phyloP scores from a whole-genome alignment of 2,329 filamentous ascomycete species.

The Bipolaris oryzae region DNA sequence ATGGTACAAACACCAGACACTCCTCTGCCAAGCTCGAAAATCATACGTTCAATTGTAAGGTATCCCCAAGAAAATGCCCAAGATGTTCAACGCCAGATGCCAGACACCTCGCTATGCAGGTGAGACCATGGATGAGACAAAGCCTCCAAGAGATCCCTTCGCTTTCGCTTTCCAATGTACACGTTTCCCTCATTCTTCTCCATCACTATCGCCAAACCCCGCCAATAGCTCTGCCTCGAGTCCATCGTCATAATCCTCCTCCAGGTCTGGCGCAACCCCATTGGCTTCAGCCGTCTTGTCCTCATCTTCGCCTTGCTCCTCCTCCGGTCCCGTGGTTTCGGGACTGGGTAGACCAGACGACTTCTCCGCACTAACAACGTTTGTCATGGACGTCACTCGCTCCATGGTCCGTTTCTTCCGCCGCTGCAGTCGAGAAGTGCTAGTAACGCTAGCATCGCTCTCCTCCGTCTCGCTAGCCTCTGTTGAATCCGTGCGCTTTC shows the following conservation, averaged over 20 bases:
- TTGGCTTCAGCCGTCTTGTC: slow-evolving; percentile 47
- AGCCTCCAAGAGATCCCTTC: not conserved
- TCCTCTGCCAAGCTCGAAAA: not conserved
- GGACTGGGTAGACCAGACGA: slow-evolving; percentile 50
- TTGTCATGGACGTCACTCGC: slow-evolving; percentile 55
- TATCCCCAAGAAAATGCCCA: slow-evolving; percentile 14
- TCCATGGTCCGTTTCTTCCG: slow-evolving; percentile 56
- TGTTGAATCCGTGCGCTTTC: slow-evolving; percentile 44
- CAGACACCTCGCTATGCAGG: slow-evolving; percentile 49
- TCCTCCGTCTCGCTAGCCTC: slow-evolving; percentile 49
- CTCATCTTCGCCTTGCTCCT: slow-evolving; percentile 52
- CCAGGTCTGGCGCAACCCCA: slow-evolving; percentile 49
- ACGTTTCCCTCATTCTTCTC: slow-evolving; percentile 22
- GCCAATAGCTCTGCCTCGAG: slow-evolving; percentile 53
- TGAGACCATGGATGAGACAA: slow-evolving; percentile 21
- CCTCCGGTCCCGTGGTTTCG: slow-evolving; percentile 48
- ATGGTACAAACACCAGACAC: too few relatives aligned
- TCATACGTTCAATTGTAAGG: not conserved
- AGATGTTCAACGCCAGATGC: slow-evolving; percentile 34
- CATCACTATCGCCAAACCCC: slow-evolving; percentile 33
- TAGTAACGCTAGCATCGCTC: slow-evolving; percentile 47
- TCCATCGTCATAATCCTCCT: slow-evolving; percentile 61
- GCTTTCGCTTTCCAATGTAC: not conserved
- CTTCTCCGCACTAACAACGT: slow-evolving; percentile 49
- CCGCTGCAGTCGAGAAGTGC: slow-evolving; percentile 52